These are phyloP conservation scores for Naumovozyma dairenensis DNA, from an alignment of 805 yeast genomes.

Conservation along the genomic window DNA sequence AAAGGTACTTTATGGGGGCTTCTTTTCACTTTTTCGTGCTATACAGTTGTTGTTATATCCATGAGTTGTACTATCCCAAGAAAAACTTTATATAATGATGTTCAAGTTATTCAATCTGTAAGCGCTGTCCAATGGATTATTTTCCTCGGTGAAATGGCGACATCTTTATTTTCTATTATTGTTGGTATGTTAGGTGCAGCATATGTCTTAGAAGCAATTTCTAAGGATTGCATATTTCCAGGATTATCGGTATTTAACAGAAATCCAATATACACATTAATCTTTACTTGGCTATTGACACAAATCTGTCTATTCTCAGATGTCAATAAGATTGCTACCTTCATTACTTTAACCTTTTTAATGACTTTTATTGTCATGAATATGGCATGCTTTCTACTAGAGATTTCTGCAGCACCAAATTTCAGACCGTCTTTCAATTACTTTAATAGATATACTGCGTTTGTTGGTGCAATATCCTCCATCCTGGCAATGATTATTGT, in stretches of 20 bases:
- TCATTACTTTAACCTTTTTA: conserved; percentile 92
- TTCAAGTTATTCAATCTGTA: conserved; percentile 77
- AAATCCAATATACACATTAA: conserved; percentile 57
- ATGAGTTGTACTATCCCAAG: conserved; percentile 79
- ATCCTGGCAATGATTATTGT: conserved; percentile 86
- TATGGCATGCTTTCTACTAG: conserved; percentile 81
- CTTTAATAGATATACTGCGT: conserved; percentile 75
- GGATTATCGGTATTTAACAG: conserved; percentile 53
- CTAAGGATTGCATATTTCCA: conserved; percentile 82
- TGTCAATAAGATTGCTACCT: conserved; percentile 86
- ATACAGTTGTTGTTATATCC: conserved; percentile 69
- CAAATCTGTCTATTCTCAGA: conserved; percentile 83
- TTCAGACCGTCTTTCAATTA: conserved; percentile 91
- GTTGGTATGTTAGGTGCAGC: conserved; percentile 97
- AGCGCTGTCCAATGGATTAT: conserved; percentile 60
- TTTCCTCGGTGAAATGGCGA: conserved; percentile 82
- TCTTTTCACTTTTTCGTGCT: conserved; percentile 63
- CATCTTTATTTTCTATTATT: conserved; percentile 83
- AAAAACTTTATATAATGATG: conserved; percentile 62
- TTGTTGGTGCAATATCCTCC: conserved; percentile 60
- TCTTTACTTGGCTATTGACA: conserved; percentile 71
- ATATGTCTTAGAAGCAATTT: conserved; percentile 79
- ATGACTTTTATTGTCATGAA: conserved; percentile 95
- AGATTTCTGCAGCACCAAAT: conserved; percentile 92
- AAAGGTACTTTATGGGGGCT: conserved; percentile 87